These are phyloP conservation scores for Fonsecaea pedrosoi DNA, from an alignment of 2,329 filamentous ascomycete species.

Conservation along the genomic window DNA sequence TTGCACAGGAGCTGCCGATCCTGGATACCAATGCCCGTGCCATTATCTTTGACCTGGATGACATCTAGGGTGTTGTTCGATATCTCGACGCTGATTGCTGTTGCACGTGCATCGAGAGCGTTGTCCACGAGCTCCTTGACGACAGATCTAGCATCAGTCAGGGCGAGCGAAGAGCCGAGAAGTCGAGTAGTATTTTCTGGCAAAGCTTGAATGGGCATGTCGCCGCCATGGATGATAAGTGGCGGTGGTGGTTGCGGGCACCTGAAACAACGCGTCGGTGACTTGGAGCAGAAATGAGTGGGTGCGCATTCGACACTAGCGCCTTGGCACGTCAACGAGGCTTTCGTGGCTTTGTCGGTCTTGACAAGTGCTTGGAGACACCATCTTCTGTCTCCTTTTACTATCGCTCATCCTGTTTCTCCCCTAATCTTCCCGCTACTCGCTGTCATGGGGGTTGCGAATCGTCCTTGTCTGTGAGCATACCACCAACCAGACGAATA, in stretches of 20 bases:
- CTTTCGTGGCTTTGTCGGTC: neutral
- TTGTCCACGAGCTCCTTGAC: constrained; percentile 73
- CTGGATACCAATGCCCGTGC: constrained; percentile 63
- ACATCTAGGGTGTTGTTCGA: constrained; percentile 64
- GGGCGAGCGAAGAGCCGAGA: constrained; percentile 64
- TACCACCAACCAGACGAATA: neutral
- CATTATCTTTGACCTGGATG: constrained; percentile 70
- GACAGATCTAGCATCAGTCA: constrained; percentile 63
- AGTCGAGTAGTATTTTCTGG: constrained; percentile 54
- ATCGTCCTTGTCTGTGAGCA: neutral
- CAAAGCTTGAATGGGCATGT: constrained; percentile 57
- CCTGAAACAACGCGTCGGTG: neutral
- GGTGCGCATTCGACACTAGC: neutral
- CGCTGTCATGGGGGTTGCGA: neutral
- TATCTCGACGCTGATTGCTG: constrained; percentile 64
- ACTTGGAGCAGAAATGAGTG: constrained; percentile 10
- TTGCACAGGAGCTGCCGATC: constrained; percentile 64
- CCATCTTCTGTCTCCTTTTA: neutral
- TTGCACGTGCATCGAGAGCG: constrained; percentile 68
- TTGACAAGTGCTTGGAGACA: neutral
- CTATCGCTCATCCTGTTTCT: neutral
- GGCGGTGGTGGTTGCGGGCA: neutral
- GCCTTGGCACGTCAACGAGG: constrained; percentile 1
- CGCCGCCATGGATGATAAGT: constrained; percentile 19
- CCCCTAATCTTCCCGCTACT: neutral